Evolutionary conservation across 2,329 filamentous ascomycete genomes (phyloP), one percentile per base, ranked within the genome.

Genomic region (Polytolypa hystricis): DNA sequence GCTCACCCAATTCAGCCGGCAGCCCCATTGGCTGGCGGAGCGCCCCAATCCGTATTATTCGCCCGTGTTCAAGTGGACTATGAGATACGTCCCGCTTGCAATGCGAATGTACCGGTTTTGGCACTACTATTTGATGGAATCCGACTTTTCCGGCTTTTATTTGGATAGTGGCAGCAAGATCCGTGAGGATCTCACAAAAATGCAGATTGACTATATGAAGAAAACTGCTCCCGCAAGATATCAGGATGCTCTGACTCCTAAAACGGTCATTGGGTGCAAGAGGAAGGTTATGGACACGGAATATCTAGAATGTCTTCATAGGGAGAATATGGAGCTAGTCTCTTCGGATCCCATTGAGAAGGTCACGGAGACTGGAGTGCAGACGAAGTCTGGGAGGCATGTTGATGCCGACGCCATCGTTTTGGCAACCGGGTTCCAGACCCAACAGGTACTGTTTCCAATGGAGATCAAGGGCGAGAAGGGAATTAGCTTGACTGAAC

Each of bases 341-440:
- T 46, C 49, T 11, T 44, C 61, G 15, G 64, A 67, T 40, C 58
- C 59, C 0, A 58, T 67, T 2, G 49, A 59, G 23, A 48, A 48
- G 30, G 61, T 68, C 20, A 59, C 53, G 0, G 51, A 54, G 12
- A 47, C 35, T 1, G 64, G 62, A 0, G 58, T 68, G 4, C 43
- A 49, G 14, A 66, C 64, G 7, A 49, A 47, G 25, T 56, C 52
- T 17, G 65, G 64, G 1, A 46, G 53, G 2, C 44, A 58, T 12
- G 44, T 66, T 16, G 37, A 51, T n/a, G 64, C 64, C 0, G 65
- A 68, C 48, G 64, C 53, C 3, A 66, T 72, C 37, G 49, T 72
- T 6, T 55, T 70, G 2, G 69, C 68, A 0, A 69, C 61, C 19
- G 67, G 69, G 0, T 72, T 70, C 31, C 56, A 65, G 30, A 69